Conservation (phyloP, 2,329 filamentous ascomycete species). For the Pseudocercospora fuligena region DNA sequence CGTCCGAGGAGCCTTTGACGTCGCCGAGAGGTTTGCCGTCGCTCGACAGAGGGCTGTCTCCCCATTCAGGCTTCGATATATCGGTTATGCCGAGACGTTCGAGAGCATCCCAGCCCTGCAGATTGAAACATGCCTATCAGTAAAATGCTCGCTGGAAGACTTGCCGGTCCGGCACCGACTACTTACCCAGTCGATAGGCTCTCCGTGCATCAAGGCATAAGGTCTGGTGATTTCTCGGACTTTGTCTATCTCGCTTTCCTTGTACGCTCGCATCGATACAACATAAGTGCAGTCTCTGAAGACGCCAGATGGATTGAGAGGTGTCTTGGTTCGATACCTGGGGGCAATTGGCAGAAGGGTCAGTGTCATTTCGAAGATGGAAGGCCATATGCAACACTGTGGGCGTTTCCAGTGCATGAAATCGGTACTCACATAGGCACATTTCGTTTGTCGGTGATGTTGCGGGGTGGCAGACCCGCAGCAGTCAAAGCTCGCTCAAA, state of each 20-base stretch:
- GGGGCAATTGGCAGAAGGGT: neutral
- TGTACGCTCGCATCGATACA: slow-evolving; percentile 68
- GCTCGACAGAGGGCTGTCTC: slow-evolving; percentile 51
- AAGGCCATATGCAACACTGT: neutral
- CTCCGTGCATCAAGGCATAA: slow-evolving; percentile 64
- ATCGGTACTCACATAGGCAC: slow-evolving; percentile 61
- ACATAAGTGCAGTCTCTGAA: slow-evolving; percentile 62
- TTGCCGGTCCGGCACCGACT: slow-evolving; percentile 40
- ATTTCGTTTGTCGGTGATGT: slow-evolving; percentile 55
- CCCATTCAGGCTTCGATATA: slow-evolving; percentile 61
- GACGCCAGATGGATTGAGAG: slow-evolving; percentile 62
- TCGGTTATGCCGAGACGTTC: slow-evolving; percentile 58
- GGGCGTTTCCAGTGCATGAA: neutral
- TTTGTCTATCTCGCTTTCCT: slow-evolving; percentile 52
- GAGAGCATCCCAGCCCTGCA: slow-evolving; percentile 2
- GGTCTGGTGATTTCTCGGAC: slow-evolving; percentile 61
- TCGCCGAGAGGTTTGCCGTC: slow-evolving; percentile 32
- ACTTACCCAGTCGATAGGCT: slow-evolving; percentile 68
- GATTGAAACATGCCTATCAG: neutral
- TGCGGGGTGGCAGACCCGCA: slow-evolving; percentile 58
- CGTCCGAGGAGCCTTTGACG: neutral
- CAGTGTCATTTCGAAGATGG: neutral
- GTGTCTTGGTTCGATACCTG: slow-evolving; percentile 57
- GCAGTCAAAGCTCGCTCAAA: slow-evolving; percentile 63
- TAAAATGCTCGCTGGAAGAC: neutral